Percentiles rank a stretch among this genome's conserved stretches.
These are phyloP conservation scores for Sonneratia caseolaris DNA, from an alignment of 345 rosid species.

Conservation along the genomic window DNA sequence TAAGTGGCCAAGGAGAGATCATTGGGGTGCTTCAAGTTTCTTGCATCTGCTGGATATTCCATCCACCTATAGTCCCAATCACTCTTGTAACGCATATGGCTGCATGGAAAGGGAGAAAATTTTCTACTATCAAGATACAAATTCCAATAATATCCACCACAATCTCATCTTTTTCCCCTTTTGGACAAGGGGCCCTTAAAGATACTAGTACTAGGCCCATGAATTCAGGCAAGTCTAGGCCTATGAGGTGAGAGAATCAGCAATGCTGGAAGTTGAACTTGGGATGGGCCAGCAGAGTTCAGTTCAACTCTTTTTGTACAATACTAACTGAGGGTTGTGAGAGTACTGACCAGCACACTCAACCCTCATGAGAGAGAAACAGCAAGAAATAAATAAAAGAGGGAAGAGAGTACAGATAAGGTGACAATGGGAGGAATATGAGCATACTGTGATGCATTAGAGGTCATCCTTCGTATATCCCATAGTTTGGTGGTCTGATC, in stretches of 20 bases:
- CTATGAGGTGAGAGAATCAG: not conserved
- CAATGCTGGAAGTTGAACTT: no score
- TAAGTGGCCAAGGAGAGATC: slow-evolving; percentile 58
- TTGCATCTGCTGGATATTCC: slow-evolving; percentile 39
- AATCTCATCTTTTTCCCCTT: not conserved
- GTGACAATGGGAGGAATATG: not conserved
- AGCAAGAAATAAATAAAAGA: not conserved
- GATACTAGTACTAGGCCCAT: not conserved
- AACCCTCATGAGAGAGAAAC: no score
- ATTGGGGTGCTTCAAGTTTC: slow-evolving; percentile 33
- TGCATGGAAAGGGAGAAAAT: slow-evolving; percentile 14
- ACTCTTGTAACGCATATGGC: slow-evolving; percentile 15
- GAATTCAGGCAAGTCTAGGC: not conserved
- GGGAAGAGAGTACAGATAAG: not conserved
- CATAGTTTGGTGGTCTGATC: slow-evolving; percentile 65
- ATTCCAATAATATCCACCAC: not conserved
- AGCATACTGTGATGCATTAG: slow-evolving; percentile 26
- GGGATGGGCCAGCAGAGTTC: no score
- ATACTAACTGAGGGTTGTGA: no score
- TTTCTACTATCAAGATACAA: not conserved
- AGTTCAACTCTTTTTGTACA: no score
- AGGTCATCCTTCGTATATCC: slow-evolving; percentile 68
- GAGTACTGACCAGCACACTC: no score
- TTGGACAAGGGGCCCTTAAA: not conserved
- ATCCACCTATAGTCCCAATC: slow-evolving; percentile 58